Evolutionary conservation across 306 rosid genomes (phyloP), one percentile per base, ranked within the genome.

Genomic region (Vigna trinervia): DNA sequence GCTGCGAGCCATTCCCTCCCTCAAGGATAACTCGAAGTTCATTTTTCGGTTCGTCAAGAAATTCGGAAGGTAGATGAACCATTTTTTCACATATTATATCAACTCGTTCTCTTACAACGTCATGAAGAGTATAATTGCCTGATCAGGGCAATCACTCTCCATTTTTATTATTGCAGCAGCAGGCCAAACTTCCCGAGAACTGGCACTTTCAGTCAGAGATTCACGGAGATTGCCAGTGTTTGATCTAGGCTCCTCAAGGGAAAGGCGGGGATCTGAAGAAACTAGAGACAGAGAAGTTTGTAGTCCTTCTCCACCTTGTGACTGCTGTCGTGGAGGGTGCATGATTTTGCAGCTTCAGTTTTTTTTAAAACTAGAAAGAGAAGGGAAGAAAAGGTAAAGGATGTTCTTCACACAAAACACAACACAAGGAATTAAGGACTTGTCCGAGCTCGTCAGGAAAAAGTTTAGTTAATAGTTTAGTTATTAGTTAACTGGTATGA

Each of bases 171-270:
- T 87, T 77, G 89, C 93, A 0, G 87, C 90, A 72, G 83, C 39
- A 39, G 98, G 97, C 97, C 96, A 95, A 32, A 95, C 90, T 71
- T 95, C 97, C 57, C 84, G 87, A 66, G 98, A 95, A 74, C 97
- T 95, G 53, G 97, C 98, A 82, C 98, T 95, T 85, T 92, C 97
- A 38, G 97, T 86, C 1, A 96, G 98, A 51, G 97, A 92, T 81
- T 95, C 97, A 0, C 87, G 97, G 53, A 83, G 73, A 32, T 90
- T 85, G 19, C 19, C 19, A 17, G 61, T 88, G 71, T 90, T 92
- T 36, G 97, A 87, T 69, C 90, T 85, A 46, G 92, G 98, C 69
- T 92, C 97, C 82, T 95, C 98, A 2, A 92, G 96, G 54, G 97
- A 92, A 8, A 86, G 85, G 69, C 70, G 91, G 51, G 91, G 84